These are phyloP conservation scores for Schrenkiella parvula DNA, from an alignment of 345 rosid genomes.

Conservation along the genomic window DNA sequence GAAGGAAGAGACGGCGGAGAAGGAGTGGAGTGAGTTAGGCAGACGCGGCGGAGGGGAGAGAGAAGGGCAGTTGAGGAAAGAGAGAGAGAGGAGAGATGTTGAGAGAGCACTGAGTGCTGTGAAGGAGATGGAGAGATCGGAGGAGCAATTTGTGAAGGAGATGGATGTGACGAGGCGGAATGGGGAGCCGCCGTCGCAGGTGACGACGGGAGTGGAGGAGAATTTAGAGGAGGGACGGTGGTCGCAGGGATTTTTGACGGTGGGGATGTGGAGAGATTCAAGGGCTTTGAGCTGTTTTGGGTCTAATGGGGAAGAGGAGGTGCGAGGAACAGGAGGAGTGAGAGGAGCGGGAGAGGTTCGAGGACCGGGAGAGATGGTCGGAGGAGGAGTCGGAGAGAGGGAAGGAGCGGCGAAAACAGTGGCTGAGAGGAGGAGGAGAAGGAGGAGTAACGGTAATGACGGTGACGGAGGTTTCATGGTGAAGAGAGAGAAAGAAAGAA, in stretches of 20 bases:
- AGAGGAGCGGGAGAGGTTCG: constrained; percentile 8
- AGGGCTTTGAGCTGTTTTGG: constrained; percentile 78
- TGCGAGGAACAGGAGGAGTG: constrained; percentile 7
- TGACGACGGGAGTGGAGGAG: constrained; percentile 45
- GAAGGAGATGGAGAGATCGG: constrained; percentile 55
- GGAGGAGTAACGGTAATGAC: constrained; percentile 33
- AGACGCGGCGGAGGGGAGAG: constrained; percentile 46
- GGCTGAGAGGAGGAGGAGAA: constrained; percentile 30
- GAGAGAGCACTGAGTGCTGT: constrained; percentile 73
- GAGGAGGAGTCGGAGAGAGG: constrained; percentile 31
- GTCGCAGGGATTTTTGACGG: constrained; percentile 61
- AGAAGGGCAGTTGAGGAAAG: constrained; percentile 65
- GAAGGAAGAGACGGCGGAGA: constrained; percentile 60
- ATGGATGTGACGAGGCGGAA: constrained; percentile 73
- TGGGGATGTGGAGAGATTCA: constrained; percentile 64
- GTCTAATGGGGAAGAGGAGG: constrained; percentile 53
- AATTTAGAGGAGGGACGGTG: constrained; percentile 42
- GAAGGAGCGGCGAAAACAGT: constrained; percentile 33
- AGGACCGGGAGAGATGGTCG: constrained; percentile 21
- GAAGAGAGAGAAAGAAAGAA: constrained; percentile 2
- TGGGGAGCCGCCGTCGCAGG: constrained; percentile 59
- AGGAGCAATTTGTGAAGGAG: constrained; percentile 72
- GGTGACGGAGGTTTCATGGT: constrained; percentile 42
- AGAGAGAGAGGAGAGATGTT: constrained; percentile 54
- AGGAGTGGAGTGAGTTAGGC: constrained; percentile 62